phyloP scores from a whole-genome alignment of 2,329 filamentous ascomycete genomes.

The Parafenestella ontariensis region DNA sequence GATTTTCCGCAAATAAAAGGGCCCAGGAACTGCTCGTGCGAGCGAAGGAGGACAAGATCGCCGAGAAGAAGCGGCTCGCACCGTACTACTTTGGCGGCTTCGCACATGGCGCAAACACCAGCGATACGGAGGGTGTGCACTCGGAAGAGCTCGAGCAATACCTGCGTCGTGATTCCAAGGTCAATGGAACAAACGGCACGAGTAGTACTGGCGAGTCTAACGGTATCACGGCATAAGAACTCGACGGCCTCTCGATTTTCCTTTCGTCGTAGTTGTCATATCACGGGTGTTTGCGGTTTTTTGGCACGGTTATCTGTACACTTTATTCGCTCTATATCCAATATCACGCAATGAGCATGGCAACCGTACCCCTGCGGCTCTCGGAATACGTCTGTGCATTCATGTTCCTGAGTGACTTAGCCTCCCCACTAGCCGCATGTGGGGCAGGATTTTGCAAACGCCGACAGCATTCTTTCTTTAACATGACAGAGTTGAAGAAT shows the following conservation, averaged over 20 bases:
- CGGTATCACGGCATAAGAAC: constrained; percentile 1
- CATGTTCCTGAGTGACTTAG: constrained; percentile 2
- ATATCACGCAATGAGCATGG: constrained; percentile 1
- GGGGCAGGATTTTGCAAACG: constrained; percentile 22
- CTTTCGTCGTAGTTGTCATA: not conserved
- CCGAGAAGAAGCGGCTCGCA: constrained; percentile 43
- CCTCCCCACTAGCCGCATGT: constrained; percentile 41
- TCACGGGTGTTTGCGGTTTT: not conserved
- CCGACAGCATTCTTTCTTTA: constrained; percentile 19
- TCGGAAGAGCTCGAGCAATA: constrained; percentile 35
- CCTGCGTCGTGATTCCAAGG: constrained; percentile 17
- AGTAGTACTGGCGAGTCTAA: constrained; percentile 3
- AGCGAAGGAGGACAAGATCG: constrained; percentile 38
- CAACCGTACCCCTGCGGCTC: not conserved
- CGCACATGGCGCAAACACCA: constrained; percentile 40
- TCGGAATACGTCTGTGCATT: constrained; percentile 17
- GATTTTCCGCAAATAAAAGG: constrained; percentile 45
- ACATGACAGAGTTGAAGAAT: constrained; percentile 9
- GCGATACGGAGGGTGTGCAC: constrained; percentile 38
- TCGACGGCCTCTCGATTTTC: not conserved
- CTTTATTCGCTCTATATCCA: constrained; percentile 17
- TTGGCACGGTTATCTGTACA: constrained; percentile 3
- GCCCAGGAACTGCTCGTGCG: constrained; percentile 44
- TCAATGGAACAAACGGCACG: constrained; percentile 17
- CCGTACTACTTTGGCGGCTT: constrained; percentile 46